A percentile compares a stretch with the other conserved stretches of the same genome.
Evolutionary conservation across 1,139 yeast species (phyloP).

Genomic region (Candida pseudoviswanathii): DNA sequence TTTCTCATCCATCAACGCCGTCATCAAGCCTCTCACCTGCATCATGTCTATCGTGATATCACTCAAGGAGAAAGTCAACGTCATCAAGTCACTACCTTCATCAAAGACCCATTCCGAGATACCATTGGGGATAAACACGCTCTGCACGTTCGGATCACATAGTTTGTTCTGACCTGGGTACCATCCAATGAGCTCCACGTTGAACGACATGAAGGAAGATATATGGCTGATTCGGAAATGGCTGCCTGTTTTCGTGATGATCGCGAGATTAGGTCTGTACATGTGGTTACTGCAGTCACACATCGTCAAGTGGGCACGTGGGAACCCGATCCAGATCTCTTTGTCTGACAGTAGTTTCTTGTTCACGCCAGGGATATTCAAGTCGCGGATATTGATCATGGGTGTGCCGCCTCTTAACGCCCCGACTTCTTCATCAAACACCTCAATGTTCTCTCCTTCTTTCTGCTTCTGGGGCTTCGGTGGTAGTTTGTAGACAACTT

Average conservation of each 20-base stretch:
- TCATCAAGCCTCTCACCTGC: conserved; percentile 34
- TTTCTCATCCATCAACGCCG: conserved; percentile 20
- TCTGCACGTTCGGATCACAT: conserved; percentile 20
- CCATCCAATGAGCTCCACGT: conserved; percentile 40
- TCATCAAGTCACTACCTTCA: conserved; percentile 26
- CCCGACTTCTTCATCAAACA: conserved; percentile 23
- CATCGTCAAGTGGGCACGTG: conserved; percentile 45
- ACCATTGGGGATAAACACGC: conserved; percentile 39
- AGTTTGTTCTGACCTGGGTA: conserved; percentile 23
- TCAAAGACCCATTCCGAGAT: conserved; percentile 28
- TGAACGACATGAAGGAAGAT: conserved; percentile 41
- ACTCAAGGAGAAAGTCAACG: conserved; percentile 34
- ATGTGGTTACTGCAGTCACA: conserved; percentile 52
- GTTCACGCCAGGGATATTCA: not conserved
- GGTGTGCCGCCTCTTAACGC: conserved; percentile 41
- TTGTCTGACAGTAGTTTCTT: conserved; percentile 24
- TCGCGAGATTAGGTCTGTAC: conserved; percentile 49
- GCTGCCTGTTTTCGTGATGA: conserved; percentile 28
- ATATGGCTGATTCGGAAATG: conserved; percentile 30
- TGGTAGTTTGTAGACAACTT: conserved; percentile 24
- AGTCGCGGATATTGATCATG: conserved; percentile 22
- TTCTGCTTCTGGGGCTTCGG: conserved; percentile 14
- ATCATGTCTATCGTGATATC: conserved; percentile 37
- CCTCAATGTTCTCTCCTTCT: not conserved
- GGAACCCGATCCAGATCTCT: conserved; percentile 55